Base-by-base conservation (phyloP, 1,139 yeast species). In the Candida smagusa region DNA sequence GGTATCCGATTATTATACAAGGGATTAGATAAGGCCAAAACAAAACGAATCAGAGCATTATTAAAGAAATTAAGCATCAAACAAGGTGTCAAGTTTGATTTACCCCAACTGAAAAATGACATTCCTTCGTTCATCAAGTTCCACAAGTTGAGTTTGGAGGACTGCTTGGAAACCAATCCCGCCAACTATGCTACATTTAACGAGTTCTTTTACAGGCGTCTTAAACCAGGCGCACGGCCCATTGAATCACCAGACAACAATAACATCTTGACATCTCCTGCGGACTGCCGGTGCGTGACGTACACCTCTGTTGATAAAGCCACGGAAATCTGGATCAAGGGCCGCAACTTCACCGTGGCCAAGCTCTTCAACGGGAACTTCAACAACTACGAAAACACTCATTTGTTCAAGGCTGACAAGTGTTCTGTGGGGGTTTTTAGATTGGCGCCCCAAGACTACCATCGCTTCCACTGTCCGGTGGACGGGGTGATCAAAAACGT, bases 361-460 rank as follows among this genome's bases (percentile, higher is more conserved):
- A 79, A 86, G 47, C 64, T 92, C 28, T 74, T 78, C 50, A 84
- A 78, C 35, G 78, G 76, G 6, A 76, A 77, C 35, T 77, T 77
- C 46, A 68, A 76, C 28, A 68, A 68, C 12, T 54, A 72, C 22
- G 81, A 74, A 16, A 62, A 65, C 8, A 57, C 69, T 2, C 72
- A 73, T 33, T 63, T 68, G 25, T 58, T 48, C 40, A 56, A 56
- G 34, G 53, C 68, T 2, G 61, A 56, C 3, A 48, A 76, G 27
- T 81, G 90, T 33, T 66, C 87, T 0, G 60, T 90, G 37, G 92
- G 86, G 0, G 77, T 90, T 4, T 90, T 90, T 60, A 66, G 98
- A 42, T 65, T 92, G 34, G 97, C 98, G 0, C 98, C 98, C 0
- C 98, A 92, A 58, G 98, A 92, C 57, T 92, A 92, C 54, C 98